Conservation (phyloP, 2,329 filamentous ascomycete species). For the Fusarium caatingaense region DNA sequence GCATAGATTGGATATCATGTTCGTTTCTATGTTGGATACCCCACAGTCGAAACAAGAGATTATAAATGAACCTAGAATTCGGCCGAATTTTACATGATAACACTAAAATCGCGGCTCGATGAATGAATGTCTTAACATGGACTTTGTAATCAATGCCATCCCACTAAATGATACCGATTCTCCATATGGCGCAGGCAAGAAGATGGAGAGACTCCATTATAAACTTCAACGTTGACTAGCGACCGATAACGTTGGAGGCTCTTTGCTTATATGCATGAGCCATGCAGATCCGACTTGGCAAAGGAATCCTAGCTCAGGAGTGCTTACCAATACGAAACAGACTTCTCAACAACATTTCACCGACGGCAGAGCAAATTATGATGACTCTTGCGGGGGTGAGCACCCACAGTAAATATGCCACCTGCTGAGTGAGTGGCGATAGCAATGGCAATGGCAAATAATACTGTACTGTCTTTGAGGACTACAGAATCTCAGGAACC, state of each 20-base stretch:
- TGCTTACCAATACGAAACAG: conserved; percentile 25
- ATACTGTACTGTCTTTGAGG: background rate
- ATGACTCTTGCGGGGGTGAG: conserved; percentile 10
- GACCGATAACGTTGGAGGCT: conserved; percentile 23
- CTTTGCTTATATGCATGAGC: conserved; percentile 19
- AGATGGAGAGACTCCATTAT: background rate
- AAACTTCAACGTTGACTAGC: background rate
- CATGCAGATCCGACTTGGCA: conserved; percentile 4
- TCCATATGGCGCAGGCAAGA: background rate
- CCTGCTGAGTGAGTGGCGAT: background rate
- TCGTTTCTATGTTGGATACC: background rate
- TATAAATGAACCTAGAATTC: background rate
- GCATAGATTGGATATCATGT: background rate
- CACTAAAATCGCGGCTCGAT: fast-evolving
- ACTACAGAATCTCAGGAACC: conserved; percentile 3
- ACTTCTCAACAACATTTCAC: conserved; percentile 9
- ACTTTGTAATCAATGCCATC: background rate
- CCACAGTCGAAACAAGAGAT: background rate
- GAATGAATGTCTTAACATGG: background rate
- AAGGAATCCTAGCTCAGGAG: background rate
- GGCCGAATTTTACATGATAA: background rate
- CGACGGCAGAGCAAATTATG: conserved; percentile 3
- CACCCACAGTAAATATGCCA: conserved; percentile 6
- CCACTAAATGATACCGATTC: background rate
- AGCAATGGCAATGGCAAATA: background rate